Conservation (phyloP, 129 eudicot species). For the Glebionis coronaria region DNA sequence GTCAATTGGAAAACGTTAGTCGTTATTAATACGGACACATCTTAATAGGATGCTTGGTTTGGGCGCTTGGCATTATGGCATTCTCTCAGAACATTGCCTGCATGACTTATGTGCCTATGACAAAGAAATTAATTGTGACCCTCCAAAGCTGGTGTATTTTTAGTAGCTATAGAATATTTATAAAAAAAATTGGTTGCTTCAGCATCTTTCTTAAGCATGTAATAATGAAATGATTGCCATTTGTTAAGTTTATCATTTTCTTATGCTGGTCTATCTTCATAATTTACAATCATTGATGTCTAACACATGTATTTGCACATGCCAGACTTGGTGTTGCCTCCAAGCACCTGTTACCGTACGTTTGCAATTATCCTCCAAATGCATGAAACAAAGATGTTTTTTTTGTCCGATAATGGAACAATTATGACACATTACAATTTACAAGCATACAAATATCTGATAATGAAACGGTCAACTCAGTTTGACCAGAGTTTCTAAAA, state of each 20-base stretch:
- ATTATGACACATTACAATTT: no score
- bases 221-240: conserved; percentile 8
- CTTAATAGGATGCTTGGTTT: conserved; percentile 20
- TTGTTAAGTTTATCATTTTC: conserved; percentile 55
- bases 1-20: conserved; percentile 5
- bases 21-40: not conserved
- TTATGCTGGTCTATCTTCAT: no score
- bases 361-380: no score
- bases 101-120: conserved; percentile 58
- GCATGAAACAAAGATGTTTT: no score
- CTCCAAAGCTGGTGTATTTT: conserved; percentile 51
- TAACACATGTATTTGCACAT: no score
- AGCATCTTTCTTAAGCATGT: not conserved
- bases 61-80: conserved; percentile 45
- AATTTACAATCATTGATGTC: no score
- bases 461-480: no score
- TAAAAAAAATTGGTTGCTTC: not conserved
- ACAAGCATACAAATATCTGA: no score
- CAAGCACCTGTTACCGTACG: no score
- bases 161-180: not conserved
- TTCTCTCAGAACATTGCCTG: conserved; percentile 66
- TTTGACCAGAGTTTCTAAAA: no score
- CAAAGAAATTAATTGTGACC: conserved; percentile 31
- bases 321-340: no score
- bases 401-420: no score